Conservation (phyloP, 2,329 filamentous ascomycete genomes). For the Ophiosphaerella narmari region DNA sequence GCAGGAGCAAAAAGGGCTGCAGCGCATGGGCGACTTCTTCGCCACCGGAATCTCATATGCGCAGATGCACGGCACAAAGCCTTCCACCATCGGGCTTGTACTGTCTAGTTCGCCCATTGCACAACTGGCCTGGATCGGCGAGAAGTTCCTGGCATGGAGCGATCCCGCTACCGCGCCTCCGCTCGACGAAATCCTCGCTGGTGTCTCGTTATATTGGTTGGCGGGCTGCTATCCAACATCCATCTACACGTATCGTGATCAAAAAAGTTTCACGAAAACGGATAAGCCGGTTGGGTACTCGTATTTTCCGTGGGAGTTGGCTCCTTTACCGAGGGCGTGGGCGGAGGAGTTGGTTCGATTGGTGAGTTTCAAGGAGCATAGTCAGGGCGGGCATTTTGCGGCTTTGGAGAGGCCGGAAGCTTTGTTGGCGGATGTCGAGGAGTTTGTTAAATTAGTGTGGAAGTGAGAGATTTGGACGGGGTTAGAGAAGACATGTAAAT, state of each 20-base stretch:
- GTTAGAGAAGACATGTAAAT: neutral
- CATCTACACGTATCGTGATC: constrained; percentile 57
- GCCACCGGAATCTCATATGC: constrained; percentile 56
- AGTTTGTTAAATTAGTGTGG: constrained; percentile 47
- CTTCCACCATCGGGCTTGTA: constrained; percentile 61
- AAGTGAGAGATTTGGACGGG: constrained; percentile 7
- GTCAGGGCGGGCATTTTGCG: constrained; percentile 55
- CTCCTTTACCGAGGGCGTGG: constrained; percentile 48
- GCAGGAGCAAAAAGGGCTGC: constrained; percentile 47
- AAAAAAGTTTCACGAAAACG: constrained; percentile 31
- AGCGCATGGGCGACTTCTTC: constrained; percentile 47
- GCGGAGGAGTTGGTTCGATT: constrained; percentile 46
- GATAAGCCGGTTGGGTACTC: constrained; percentile 52
- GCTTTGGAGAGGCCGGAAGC: constrained; percentile 50
- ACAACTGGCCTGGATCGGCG: constrained; percentile 62
- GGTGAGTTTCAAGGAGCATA: constrained; percentile 44
- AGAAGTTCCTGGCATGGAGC: constrained; percentile 61
- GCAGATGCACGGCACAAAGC: constrained; percentile 58
- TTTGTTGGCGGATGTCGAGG: constrained; percentile 53
- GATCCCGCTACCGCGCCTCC: constrained; percentile 47
- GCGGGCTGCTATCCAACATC: constrained; percentile 55
- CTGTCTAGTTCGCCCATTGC: constrained; percentile 60
- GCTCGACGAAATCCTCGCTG: constrained; percentile 53
- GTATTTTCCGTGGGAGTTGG: constrained; percentile 51
- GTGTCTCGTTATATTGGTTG: constrained; percentile 61